A percentile compares a stretch with the other conserved stretches of the same genome.
Conservation (phyloP, 345 rosid genomes). For the Dovyalis caffra region DNA sequence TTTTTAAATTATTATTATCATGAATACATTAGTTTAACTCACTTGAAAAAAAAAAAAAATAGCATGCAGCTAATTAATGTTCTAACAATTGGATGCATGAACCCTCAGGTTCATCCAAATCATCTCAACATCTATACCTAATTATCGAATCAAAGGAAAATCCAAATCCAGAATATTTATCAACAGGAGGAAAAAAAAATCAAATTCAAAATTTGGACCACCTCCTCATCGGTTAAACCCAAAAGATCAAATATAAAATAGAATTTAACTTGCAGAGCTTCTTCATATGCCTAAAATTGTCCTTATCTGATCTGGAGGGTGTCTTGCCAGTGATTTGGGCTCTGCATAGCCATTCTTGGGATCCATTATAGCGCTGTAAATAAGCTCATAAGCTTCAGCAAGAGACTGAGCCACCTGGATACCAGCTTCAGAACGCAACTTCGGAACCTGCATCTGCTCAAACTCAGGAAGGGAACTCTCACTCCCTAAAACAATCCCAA, state of each 20-base stretch:
- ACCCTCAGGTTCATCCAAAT: too few relatives aligned
- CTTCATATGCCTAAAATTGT: conserved; percentile 92
- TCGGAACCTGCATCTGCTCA: conserved; percentile 92
- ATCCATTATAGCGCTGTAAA: conserved; percentile 69
- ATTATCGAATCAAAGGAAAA: too few relatives aligned
- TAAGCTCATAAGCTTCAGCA: conserved; percentile 76
- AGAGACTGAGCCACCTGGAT: conserved; percentile 65
- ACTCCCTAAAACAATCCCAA: conserved; percentile 80
- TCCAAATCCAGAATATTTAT: too few relatives aligned
- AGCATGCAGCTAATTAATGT: too few relatives aligned
- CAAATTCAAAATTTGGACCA: too few relatives aligned
- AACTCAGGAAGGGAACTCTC: conserved; percentile 86
- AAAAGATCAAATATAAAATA: not conserved
- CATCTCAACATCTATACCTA: too few relatives aligned
- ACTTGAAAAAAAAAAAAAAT: too few relatives aligned
- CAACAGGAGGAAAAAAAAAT: too few relatives aligned
- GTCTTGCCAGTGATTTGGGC: conserved; percentile 83
- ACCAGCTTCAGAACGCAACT: conserved; percentile 79
- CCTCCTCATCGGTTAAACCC: not conserved
- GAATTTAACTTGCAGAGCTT: not conserved
- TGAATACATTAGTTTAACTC: too few relatives aligned
- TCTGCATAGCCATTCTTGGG: conserved; percentile 69
- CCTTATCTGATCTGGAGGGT: conserved; percentile 92
- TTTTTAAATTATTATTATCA: too few relatives aligned
- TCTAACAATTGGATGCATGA: too few relatives aligned